Percentiles rank a stretch among this genome's conserved stretches.
These are phyloP conservation scores for Sporobolus alterniflorus DNA, from an alignment of 202 grass and related monocot genomes.

Conservation along the genomic window DNA sequence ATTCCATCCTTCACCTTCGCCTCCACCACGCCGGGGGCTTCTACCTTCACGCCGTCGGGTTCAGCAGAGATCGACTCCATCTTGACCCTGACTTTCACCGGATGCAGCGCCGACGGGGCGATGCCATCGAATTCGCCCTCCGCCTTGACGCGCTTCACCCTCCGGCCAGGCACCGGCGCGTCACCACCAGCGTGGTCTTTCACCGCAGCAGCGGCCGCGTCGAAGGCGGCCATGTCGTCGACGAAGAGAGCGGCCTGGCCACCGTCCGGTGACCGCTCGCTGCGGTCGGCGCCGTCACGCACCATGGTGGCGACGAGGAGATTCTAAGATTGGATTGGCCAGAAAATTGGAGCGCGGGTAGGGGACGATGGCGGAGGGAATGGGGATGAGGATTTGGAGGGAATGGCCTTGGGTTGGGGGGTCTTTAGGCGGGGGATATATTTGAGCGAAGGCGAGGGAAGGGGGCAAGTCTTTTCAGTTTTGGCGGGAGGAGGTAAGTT, in stretches of 20 bases:
- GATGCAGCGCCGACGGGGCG: not conserved
- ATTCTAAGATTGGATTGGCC: not conserved
- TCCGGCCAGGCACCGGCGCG: not conserved
- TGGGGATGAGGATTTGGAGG: not conserved
- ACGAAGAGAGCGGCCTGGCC: constrained; percentile 7
- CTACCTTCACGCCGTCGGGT: not conserved
- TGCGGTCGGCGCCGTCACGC: not conserved
- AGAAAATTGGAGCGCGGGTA: not conserved
- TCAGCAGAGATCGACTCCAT: not conserved
- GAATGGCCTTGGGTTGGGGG: not conserved
- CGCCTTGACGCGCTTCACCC: not conserved
- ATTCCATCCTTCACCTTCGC: not conserved
- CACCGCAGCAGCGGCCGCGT: constrained; percentile 37
- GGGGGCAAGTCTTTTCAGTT: not conserved
- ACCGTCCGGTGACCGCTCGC: not conserved
- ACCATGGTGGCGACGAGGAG: not conserved
- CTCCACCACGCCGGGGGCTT: not conserved
- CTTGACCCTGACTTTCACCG: constrained; percentile 17
- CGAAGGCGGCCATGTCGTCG: constrained; percentile 46
- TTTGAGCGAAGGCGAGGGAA: not conserved
- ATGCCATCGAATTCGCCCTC: not conserved
- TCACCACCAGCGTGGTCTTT: not conserved
- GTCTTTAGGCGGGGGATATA: not conserved
- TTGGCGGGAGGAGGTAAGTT: constrained; percentile 8
- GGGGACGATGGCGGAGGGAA: not conserved